phyloP scores from a whole-genome alignment of 331 rosid genomes.

The Rhamnella rubrinervis region DNA sequence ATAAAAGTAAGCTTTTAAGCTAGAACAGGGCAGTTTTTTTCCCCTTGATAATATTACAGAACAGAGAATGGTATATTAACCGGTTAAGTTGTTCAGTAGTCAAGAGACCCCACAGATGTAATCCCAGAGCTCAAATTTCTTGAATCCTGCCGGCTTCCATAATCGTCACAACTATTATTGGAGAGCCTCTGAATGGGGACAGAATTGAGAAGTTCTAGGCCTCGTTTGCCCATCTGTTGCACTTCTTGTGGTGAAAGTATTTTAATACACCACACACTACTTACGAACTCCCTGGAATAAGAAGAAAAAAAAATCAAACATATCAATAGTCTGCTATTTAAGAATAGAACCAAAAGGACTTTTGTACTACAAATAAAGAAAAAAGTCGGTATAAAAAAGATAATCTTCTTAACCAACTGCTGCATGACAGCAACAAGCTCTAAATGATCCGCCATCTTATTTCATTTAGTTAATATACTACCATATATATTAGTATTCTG shows the following conservation, averaged over 20 bases:
- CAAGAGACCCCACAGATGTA: constrained; percentile 69
- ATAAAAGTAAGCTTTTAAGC: constrained; percentile 46
- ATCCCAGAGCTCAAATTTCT: constrained; percentile 66
- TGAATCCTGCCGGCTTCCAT: constrained; percentile 66
- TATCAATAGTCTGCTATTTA: constrained; percentile 15
- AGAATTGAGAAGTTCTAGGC: constrained; percentile 63
- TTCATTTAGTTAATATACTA: too few relatives aligned
- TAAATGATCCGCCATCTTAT: too few relatives aligned
- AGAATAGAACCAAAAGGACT: neutral
- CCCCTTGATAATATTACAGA: constrained; percentile 55
- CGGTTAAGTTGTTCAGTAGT: constrained; percentile 53
- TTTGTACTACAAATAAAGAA: neutral
- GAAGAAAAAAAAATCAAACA: constrained; percentile 23
- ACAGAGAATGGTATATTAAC: constrained; percentile 41
- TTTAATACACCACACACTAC: constrained; percentile 81
- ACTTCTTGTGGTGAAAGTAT: constrained; percentile 89
- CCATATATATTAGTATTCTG: too few relatives aligned
- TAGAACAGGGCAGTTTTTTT: constrained; percentile 44
- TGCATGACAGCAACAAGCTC: too few relatives aligned
- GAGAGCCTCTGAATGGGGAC: constrained; percentile 76
- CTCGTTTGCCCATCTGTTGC: constrained; percentile 79
- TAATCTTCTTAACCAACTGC: too few relatives aligned
- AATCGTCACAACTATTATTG: constrained; percentile 54
- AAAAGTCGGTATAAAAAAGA: neutral
- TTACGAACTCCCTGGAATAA: constrained; percentile 79